phyloP scores from a whole-genome alignment of 2,329 filamentous ascomycete genomes.

The Penicillium paneum region DNA sequence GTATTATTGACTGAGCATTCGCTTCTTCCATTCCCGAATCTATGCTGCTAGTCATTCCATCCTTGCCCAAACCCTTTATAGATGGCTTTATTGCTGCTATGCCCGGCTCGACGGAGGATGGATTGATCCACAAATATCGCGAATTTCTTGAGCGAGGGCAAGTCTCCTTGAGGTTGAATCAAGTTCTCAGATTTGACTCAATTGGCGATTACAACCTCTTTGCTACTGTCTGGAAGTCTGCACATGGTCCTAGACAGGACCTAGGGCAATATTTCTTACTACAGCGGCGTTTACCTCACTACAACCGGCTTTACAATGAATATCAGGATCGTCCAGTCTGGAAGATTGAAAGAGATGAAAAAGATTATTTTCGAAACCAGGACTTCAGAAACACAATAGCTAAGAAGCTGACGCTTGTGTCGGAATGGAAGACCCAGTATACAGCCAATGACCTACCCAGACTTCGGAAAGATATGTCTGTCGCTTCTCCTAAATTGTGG shows the following conservation, averaged over 20 bases:
- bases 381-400: no score
- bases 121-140: not conserved
- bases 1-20: not conserved
- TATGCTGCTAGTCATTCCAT: not conserved
- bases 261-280: not conserved
- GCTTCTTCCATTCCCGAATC: not conserved
- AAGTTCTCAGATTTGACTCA: not conserved
- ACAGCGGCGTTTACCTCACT: no score
- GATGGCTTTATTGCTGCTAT: not conserved
- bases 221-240: not conserved
- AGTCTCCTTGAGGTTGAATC: not conserved
- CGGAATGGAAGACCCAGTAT: not conserved
- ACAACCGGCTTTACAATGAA: no score
- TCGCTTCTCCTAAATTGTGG: constrained; percentile 16
- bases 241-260: not conserved
- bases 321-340: no score
- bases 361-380: no score
- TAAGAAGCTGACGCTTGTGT: not conserved
- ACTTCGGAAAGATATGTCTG: constrained; percentile 18
- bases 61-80: not conserved
- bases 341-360: no score
- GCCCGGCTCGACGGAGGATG: not conserved
- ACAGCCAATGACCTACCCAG: not conserved
- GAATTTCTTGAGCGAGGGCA: not conserved
- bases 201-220: not conserved